Conservation (phyloP, 2,329 filamentous ascomycete species). For the Cordyceps farinosa region DNA sequence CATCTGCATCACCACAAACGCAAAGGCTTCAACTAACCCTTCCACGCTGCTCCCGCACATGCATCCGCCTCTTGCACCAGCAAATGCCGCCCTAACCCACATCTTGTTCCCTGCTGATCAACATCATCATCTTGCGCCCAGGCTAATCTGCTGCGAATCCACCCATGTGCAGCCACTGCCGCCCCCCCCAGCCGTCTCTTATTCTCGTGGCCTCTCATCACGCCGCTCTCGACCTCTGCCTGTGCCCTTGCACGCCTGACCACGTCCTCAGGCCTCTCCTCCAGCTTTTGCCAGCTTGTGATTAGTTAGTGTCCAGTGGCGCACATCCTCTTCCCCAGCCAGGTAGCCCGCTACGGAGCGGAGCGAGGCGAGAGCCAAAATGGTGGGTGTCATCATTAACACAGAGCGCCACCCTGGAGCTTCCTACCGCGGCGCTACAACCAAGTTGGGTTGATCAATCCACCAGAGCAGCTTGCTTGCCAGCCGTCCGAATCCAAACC, state of each 20-base stretch:
- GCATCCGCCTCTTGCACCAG: background rate
- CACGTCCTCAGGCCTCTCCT: background rate
- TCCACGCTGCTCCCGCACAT: background rate
- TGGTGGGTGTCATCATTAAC: constrained; percentile 7
- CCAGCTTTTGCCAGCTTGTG: background rate
- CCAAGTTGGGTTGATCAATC: background rate
- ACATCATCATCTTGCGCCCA: background rate
- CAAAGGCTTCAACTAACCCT: background rate
- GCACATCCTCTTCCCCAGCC: constrained; percentile 12
- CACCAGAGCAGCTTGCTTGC: background rate
- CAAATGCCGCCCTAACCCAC: background rate
- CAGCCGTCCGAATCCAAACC: background rate
- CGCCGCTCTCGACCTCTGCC: constrained; percentile 3
- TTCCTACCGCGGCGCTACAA: background rate
- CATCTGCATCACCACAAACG: background rate
- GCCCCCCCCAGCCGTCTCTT: background rate
- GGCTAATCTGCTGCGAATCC: constrained; percentile 9
- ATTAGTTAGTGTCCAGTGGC: constrained; percentile 7
- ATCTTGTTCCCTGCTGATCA: background rate
- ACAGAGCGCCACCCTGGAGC: background rate
- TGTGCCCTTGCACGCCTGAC: constrained; percentile 1
- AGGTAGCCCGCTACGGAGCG: constrained; percentile 12
- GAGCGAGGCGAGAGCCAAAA: constrained; percentile 14
- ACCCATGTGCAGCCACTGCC: constrained; percentile 7
- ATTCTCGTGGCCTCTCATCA: background rate